Evolutionary conservation across 2,329 filamentous ascomycete genomes (phyloP).

Genomic region (Scedosporium apiospermum): DNA sequence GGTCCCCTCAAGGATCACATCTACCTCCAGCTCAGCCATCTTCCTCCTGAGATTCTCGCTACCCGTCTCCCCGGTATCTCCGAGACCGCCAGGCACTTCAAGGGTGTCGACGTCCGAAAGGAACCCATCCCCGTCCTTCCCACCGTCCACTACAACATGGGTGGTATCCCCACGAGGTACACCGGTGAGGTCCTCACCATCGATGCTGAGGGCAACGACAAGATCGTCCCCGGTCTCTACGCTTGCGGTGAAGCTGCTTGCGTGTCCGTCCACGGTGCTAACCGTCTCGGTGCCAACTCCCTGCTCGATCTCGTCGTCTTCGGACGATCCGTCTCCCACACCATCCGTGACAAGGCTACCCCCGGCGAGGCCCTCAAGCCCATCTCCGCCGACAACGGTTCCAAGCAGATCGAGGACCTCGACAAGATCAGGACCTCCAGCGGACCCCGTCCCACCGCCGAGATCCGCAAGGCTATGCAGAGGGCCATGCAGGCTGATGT

Average conservation of each 20-base stretch:
- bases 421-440: constrained; percentile 78
- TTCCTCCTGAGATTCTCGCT: constrained; percentile 83
- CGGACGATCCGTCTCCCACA: constrained; percentile 93
- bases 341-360: constrained; percentile 87
- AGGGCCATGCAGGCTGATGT: constrained; percentile 98
- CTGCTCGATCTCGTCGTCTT: constrained; percentile 96
- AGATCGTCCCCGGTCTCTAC: constrained; percentile 89
- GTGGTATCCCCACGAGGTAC: constrained; percentile 95
- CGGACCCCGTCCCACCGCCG: constrained; percentile 78
- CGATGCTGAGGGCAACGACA: constrained; percentile 77
- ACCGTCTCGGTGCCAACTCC: constrained; percentile 96
- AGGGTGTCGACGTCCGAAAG: constrained; percentile 93
- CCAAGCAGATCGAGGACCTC: constrained; percentile 75
- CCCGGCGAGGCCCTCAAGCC: constrained; percentile 74
- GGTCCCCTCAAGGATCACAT: constrained; percentile 97
- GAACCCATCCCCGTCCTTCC: constrained; percentile 94
- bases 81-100: constrained; percentile 94
- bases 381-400: constrained; percentile 74
- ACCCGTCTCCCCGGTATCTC: constrained; percentile 98
- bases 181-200: constrained; percentile 91
- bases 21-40: constrained; percentile 92
- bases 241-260: constrained; percentile 96
- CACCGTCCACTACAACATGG: constrained; percentile 99
- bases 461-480: constrained; percentile 88
- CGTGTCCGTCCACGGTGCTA: constrained; percentile 96